Base-by-base conservation (phyloP, 768 basidiomycete genomes). In the Hypholoma fasciculare region DNA sequence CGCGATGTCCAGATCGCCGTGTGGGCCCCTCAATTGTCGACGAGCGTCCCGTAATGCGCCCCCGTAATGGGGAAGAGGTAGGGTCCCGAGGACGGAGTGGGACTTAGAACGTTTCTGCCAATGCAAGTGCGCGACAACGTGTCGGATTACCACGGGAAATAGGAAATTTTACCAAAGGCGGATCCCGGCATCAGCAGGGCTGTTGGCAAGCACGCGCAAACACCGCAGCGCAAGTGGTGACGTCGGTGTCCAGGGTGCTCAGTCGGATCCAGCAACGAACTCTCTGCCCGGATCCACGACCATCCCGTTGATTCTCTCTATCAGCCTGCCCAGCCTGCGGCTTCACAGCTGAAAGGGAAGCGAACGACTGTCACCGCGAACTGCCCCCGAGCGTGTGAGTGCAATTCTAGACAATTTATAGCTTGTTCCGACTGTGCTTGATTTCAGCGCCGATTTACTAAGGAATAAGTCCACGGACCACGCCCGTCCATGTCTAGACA, bases 401-500 rank as follows among this genome's bases (percentile, higher is more conserved):
- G 38, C 4, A 39, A n/a, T 17, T 8, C 27, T 47, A 47, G 46
- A 49, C 30, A 34, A 34, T 34, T 34, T 34, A 34, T 34, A 34
- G 30, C 30, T 6, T 34, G 48, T 49, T 49, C 27, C 40, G 49
- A 19, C 17, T 38, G 34, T 50, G 30, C 30, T 20, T 27, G 26
- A 39, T 42, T 20, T 23, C 51, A 52, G 23, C 19, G 20, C 51
- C 26, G 26, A 19, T 26, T 52, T 27, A 42, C 36, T 26, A 60
- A 44, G 17, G 36, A 60, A 64, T 63, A 54, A 61, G 65, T 65
- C 62, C 50, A 61, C 63, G 62, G 49, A 56, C 51, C 26, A 65
- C 30, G 30, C 30, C 61, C 54, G 68, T 72, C 67, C n/a, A 56
- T 63, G 57, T 66, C 66, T 40, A 47, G 44, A 54, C 62, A 72